Percentiles rank a stretch among this genome's conserved stretches.
Conservation (phyloP, 345 rosid genomes). For the Pugionium cornutum region DNA sequence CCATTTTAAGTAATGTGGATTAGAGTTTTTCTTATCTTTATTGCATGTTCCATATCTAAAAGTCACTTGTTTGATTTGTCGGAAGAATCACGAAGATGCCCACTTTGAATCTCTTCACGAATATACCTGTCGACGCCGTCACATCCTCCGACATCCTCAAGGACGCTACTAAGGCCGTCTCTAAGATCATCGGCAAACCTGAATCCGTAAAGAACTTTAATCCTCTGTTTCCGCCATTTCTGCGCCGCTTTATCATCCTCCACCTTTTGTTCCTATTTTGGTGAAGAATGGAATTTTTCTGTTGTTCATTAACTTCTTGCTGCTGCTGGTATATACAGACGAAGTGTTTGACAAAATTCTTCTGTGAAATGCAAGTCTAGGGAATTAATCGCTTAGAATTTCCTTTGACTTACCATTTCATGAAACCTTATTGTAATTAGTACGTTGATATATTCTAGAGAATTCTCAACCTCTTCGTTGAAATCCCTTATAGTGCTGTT, state of each 20-base stretch:
- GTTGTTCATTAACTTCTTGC: not conserved
- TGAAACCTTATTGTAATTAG: too few relatives aligned
- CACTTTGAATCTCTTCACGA: slow-evolving; percentile 75
- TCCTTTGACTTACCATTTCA: too few relatives aligned
- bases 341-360: not conserved
- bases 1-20: too few relatives aligned
- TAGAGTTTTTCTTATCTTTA: too few relatives aligned
- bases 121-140: slow-evolving; percentile 87
- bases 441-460: too few relatives aligned
- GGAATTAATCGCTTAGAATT: too few relatives aligned
- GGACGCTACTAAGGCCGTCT: slow-evolving; percentile 84
- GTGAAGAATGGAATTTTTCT: not conserved
- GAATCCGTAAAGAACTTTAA: slow-evolving; percentile 59
- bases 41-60: too few relatives aligned
- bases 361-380: too few relatives aligned
- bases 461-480: too few relatives aligned
- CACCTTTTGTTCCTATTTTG: not conserved
- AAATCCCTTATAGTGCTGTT: too few relatives aligned
- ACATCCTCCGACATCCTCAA: slow-evolving; percentile 80
- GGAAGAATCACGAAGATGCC: slow-evolving; percentile 57
- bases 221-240: slow-evolving; percentile 2
- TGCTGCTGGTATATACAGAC: slow-evolving; percentile 1
- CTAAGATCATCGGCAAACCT: slow-evolving; percentile 92
- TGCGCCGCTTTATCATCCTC: not conserved
- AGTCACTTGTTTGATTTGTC: not conserved